Conservation (phyloP, 2,329 filamentous ascomycete species). For the Tolypocladium inflatum region DNA sequence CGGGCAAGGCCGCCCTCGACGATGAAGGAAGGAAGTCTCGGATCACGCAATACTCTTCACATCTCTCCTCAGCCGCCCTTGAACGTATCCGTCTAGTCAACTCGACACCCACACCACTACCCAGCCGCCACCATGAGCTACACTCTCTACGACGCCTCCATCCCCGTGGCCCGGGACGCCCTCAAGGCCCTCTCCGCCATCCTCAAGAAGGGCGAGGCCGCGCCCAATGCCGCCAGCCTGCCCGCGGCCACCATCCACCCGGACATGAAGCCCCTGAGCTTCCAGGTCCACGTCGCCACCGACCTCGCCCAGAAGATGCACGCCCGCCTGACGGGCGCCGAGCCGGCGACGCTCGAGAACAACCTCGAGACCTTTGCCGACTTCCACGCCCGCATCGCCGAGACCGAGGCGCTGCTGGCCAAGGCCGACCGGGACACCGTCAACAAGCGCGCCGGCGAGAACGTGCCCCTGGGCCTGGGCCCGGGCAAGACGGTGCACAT, state of each 20-base stretch:
- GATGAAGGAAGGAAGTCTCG: neutral
- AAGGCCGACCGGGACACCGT: slow-evolving; percentile 22
- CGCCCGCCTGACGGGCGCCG: slow-evolving; percentile 21
- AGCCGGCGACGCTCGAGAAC: slow-evolving; percentile 14
- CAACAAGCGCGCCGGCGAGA: slow-evolving; percentile 18
- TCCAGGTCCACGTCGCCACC: slow-evolving; percentile 27
- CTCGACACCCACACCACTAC: neutral
- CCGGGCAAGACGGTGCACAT: slow-evolving; percentile 15
- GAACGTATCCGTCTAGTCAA: neutral
- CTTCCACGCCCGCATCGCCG: slow-evolving; percentile 22
- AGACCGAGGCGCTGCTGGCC: slow-evolving; percentile 17
- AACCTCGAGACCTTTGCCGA: slow-evolving; percentile 24
- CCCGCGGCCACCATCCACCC: slow-evolving; percentile 21
- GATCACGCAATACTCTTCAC: neutral
- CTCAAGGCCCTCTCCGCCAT: slow-evolving; percentile 22
- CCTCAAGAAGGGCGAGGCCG: slow-evolving; percentile 25
- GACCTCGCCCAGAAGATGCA: slow-evolving; percentile 20
- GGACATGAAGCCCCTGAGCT: slow-evolving; percentile 33
- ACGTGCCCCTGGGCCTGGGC: slow-evolving; percentile 21
- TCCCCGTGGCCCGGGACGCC: slow-evolving; percentile 20
- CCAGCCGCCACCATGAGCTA: slow-evolving; percentile 21
- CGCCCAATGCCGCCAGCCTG: slow-evolving; percentile 20
- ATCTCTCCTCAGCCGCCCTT: neutral
- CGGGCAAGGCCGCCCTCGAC: neutral
- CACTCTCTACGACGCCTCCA: slow-evolving; percentile 31